Conservation (phyloP, 305 asterid species). For the Salvia sclarea region DNA sequence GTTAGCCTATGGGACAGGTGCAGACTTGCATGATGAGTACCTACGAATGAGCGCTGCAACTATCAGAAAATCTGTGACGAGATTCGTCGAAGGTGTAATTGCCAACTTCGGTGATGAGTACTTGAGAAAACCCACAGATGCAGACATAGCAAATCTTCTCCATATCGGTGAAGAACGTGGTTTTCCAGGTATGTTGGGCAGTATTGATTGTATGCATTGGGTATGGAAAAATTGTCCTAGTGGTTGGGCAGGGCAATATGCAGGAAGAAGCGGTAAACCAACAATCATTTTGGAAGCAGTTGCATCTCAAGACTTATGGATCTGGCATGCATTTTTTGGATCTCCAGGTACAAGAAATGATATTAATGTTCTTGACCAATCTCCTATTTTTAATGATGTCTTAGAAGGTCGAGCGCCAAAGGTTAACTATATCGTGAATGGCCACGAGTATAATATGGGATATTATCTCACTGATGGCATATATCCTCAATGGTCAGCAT, state of each 20-base stretch:
- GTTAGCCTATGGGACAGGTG: no score
- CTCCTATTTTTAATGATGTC: not conserved
- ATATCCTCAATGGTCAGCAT: not conserved
- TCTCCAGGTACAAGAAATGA: not conserved
- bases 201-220: conserved; percentile 18
- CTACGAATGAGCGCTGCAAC: no score
- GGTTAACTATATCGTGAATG: not conserved
- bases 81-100: no score
- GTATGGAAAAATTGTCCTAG: conserved; percentile 15
- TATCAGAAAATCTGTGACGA: no score
- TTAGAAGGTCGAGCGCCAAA: not conserved
- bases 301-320: conserved; percentile 1
- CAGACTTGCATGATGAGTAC: no score
- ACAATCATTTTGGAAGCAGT: not conserved
- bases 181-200: not conserved
- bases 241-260: conserved; percentile 7
- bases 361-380: not conserved
- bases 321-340: not conserved
- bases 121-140: no score
- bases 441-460: not conserved
- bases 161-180: no score
- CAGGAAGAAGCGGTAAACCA: not conserved
- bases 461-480: not conserved
- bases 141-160: no score
- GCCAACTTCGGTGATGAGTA: no score